Evolutionary conservation across 208 protist genomes (phyloP).

Genomic region (Phytomonas serpens): DNA sequence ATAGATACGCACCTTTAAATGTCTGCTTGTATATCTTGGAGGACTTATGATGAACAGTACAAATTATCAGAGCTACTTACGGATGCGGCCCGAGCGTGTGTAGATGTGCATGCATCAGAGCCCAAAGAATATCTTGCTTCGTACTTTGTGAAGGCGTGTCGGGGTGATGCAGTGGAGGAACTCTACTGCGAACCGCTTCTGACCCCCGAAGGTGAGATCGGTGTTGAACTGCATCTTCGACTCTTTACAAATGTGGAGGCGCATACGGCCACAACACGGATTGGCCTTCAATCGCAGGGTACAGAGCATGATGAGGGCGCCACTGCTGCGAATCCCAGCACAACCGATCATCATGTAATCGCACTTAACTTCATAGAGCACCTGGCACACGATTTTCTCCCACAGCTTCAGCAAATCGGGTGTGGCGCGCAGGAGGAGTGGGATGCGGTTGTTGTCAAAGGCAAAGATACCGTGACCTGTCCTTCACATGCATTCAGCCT

Average conservation of each 20-base stretch:
- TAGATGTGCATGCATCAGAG: slow-evolving; percentile 35
- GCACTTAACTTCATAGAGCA: not conserved
- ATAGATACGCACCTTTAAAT: not conserved
- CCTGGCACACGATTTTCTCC: slow-evolving; percentile 5
- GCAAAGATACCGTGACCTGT: slow-evolving; percentile 3
- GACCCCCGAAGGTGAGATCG: slow-evolving; percentile 15
- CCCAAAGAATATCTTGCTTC: slow-evolving; percentile 54
- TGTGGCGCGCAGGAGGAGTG: slow-evolving; percentile 21
- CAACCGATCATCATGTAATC: not conserved
- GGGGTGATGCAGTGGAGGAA: slow-evolving; percentile 26
- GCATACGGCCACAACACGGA: not conserved
- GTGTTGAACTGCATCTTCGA: slow-evolving; percentile 7
- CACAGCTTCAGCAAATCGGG: slow-evolving; percentile 18
- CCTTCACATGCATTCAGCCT: slow-evolving; percentile 33
- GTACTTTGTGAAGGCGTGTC: slow-evolving; percentile 51
- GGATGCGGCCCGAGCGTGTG: slow-evolving; percentile 66
- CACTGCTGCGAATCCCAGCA: not conserved
- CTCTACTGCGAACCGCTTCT: slow-evolving; percentile 22
- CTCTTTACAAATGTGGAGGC: not conserved
- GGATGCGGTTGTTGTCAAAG: slow-evolving; percentile 17
- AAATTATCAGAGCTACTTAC: slow-evolving; percentile 60
- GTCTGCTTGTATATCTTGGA: slow-evolving; percentile 40
- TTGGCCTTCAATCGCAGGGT: not conserved
- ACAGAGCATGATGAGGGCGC: not conserved
- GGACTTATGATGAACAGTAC: slow-evolving; percentile 64